These are phyloP conservation scores for Arachis monticola DNA, from an alignment of 331 rosid species.

Conservation along the genomic window DNA sequence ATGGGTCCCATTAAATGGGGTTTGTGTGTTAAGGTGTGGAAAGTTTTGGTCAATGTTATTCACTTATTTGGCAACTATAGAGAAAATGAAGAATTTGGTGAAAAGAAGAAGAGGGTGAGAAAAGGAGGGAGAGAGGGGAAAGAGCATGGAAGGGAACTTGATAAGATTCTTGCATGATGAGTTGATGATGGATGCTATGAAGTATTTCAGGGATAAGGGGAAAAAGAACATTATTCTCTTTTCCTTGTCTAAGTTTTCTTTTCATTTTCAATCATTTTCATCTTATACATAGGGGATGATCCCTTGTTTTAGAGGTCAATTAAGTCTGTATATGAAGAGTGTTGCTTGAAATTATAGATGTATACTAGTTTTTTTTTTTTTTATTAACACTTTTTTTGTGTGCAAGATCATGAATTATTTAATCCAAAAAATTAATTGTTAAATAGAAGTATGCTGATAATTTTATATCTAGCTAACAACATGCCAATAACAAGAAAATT, in stretches of 20 bases:
- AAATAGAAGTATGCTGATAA: too few species aligned
- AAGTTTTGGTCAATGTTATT: conserved; percentile 43
- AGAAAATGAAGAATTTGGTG: background rate
- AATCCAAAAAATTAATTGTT: too few species aligned
- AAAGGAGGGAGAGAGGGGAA: background rate
- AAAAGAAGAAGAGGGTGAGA: conserved; percentile 27
- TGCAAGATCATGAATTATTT: too few species aligned
- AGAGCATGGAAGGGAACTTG: conserved; percentile 29
- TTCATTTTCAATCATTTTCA: background rate
- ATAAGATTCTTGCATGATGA: conserved; percentile 43
- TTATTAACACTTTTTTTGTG: too few species aligned
- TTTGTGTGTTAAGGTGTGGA: background rate
- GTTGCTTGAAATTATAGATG: too few species aligned
- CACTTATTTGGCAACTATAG: conserved; percentile 35
- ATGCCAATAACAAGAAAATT: too few species aligned
- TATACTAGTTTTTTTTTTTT: too few species aligned
- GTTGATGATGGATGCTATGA: conserved; percentile 33
- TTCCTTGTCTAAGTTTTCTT: background rate
- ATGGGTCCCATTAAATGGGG: conserved; percentile 46
- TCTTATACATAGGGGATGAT: conserved; percentile 2
- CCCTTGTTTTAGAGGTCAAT: background rate
- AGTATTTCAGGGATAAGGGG: conserved; percentile 27
- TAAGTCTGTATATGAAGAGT: too few species aligned
- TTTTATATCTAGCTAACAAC: too few species aligned
- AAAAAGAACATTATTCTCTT: conserved; percentile 8